A percentile compares a stretch with the other conserved stretches of the same genome.
Conservation (phyloP, 2,329 filamentous ascomycete genomes). For the Apiospora sp. region DNA sequence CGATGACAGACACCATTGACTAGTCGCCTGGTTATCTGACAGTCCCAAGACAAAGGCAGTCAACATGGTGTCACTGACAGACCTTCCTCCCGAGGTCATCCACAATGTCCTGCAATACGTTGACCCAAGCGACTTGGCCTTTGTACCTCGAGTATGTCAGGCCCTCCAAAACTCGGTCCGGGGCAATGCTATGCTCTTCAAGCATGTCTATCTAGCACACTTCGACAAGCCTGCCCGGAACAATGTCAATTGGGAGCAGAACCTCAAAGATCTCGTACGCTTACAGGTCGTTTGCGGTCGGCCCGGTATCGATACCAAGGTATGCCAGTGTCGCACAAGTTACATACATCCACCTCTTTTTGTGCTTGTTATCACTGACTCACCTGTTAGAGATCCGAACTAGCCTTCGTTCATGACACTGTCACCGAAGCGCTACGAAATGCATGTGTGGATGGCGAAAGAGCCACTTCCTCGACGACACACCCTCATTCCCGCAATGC, state of each 20-base stretch:
- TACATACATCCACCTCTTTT: background rate
- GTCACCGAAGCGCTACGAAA: slow-evolving; percentile 55
- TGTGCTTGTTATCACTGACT: background rate
- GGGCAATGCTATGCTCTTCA: slow-evolving; percentile 66
- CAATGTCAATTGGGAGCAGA: slow-evolving; percentile 51
- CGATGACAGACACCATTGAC: background rate
- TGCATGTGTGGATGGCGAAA: slow-evolving; percentile 47
- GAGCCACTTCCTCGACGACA: slow-evolving; percentile 43
- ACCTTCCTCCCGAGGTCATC: slow-evolving; percentile 69
- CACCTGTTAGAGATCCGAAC: slow-evolving; percentile 47
- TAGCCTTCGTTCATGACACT: slow-evolving; percentile 57
- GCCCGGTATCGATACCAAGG: slow-evolving; percentile 48
- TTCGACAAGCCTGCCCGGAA: slow-evolving; percentile 54
- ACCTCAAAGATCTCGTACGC: slow-evolving; percentile 53
- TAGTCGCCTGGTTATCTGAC: background rate
- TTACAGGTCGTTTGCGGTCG: slow-evolving; percentile 53
- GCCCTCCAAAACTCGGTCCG: slow-evolving; percentile 61
- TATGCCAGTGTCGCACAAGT: slow-evolving; percentile 31
- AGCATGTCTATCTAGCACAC: slow-evolving; percentile 65
- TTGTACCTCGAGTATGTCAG: slow-evolving; percentile 60
- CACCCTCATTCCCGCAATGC: slow-evolving; percentile 57
- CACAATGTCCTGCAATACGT: slow-evolving; percentile 67
- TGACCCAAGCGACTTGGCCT: slow-evolving; percentile 62
- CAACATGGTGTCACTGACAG: slow-evolving; percentile 37
- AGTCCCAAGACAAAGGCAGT: background rate